Base-by-base conservation (phyloP, 495 filamentous ascomycete genomes). In the Penicillium soppii region DNA sequence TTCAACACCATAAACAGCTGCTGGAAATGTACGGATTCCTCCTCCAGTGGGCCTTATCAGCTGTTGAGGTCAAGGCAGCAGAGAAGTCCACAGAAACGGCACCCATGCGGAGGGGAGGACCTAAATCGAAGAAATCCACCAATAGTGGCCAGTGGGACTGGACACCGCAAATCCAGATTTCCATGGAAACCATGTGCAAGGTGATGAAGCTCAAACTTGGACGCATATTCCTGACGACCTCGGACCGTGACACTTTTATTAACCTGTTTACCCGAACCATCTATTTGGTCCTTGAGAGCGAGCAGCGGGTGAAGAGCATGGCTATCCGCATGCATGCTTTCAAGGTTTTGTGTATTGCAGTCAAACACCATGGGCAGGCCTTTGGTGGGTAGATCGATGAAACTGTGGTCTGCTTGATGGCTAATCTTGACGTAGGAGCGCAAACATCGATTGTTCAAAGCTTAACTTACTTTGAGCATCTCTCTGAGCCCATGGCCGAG, bases 401-500 rank as follows among this genome's bases (percentile, higher is more conserved):
- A 19, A 16, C 15, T 32, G 17, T n/a, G 22, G 4, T 23, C 15
- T 54, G 20, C 13, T 40, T 13, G 10, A 17, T 39, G 22, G 61
- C 73, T 33, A 68, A 43, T 15, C 3, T 13, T 13, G 17, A 25
- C n/a, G 16, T 52, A 96, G 92, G 90, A 40, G 95, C 94, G 17
- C 94, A 97, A 82, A 97, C 95, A 5, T 95, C 91, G 7, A 96
- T 97, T 64, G 89, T 97, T 39, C 94, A 97, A 63, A 97, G 91
- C 59, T 72, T 99, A 49, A 94, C 95, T 0, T 99, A 99, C 69
- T 99, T 97, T 51, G 94, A 99, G 68, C 94, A 99, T 67, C 72
- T 99, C 13, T 91, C 94, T 0, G 94, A 99, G 65, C 95, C 95
- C 0, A 99, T 99, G 94, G 95, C 94, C 17, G 94, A 99, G 68